These are phyloP conservation scores for Daldinia sp. DNA, from an alignment of 2,329 filamentous ascomycete genomes.

Conservation along the genomic window DNA sequence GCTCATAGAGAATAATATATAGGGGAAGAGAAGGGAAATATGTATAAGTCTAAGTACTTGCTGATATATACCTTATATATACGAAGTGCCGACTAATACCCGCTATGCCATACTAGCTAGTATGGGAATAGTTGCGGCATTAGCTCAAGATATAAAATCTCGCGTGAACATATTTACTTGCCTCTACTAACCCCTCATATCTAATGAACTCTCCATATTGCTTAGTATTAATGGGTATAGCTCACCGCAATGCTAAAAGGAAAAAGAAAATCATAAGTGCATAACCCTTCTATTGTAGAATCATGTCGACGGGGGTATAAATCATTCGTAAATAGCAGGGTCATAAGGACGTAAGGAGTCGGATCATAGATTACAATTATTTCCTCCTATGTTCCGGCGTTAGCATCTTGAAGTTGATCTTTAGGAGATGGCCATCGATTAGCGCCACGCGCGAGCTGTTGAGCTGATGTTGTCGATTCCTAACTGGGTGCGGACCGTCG, in stretches of 20 bases:
- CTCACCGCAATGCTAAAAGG: background rate
- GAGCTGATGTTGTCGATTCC: background rate
- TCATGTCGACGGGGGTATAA: constrained; percentile 26
- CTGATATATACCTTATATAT: background rate
- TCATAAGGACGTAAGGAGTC: constrained; percentile 1
- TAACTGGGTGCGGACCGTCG: constrained; percentile 50
- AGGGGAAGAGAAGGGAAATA: background rate
- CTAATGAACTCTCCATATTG: background rate
- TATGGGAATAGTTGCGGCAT: background rate
- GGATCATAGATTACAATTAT: constrained; percentile 2
- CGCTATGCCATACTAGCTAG: background rate
- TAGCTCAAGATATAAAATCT: background rate
- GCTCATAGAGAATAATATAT: background rate
- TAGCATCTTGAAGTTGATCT: constrained; percentile 15
- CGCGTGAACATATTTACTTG: background rate
- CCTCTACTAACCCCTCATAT: background rate
- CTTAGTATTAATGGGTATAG: background rate
- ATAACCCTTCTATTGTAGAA: constrained; percentile 3
- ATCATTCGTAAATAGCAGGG: constrained; percentile 23
- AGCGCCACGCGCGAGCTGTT: constrained; percentile 12
- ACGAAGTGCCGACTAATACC: background rate
- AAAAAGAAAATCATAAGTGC: background rate
- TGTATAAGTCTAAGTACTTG: background rate
- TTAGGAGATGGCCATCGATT: constrained; percentile 33
- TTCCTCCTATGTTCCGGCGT: constrained; percentile 10